These are phyloP conservation scores for Microcos paniculata DNA, from an alignment of 345 rosid species.

Conservation along the genomic window DNA sequence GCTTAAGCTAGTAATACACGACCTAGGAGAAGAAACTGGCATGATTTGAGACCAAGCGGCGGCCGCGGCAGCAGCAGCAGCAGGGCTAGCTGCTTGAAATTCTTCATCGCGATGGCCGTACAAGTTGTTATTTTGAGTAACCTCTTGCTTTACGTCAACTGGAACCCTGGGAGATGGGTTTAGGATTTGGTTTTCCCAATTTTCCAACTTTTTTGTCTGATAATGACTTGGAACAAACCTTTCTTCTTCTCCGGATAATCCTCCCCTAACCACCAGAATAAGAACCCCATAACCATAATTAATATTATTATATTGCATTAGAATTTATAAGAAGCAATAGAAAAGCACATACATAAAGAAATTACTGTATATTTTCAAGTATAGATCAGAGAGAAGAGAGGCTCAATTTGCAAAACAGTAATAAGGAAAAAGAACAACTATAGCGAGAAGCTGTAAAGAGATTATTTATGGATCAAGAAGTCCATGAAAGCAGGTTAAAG, in stretches of 20 bases:
- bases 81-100: constrained; percentile 24
- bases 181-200: constrained; percentile 41
- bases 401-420: too few relatives aligned
- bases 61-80: constrained; percentile 14
- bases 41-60: constrained; percentile 32
- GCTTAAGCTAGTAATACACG: constrained; percentile 39
- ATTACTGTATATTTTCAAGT: background rate
- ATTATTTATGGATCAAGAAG: constrained; percentile 5
- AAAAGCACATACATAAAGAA: background rate
- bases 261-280: constrained; percentile 32
- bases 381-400: background rate
- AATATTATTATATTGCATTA: background rate
- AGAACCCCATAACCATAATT: background rate
- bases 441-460: background rate
- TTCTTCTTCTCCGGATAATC: constrained; percentile 39
- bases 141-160: constrained; percentile 44
- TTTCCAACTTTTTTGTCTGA: constrained; percentile 36
- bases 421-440: background rate
- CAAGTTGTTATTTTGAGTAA: constrained; percentile 30
- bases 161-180: constrained; percentile 21
- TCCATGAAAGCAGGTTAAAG: background rate
- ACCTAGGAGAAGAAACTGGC: constrained; percentile 45
- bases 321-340: background rate
- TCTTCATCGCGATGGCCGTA: constrained; percentile 33
- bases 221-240: constrained; percentile 25